Conservation (phyloP, 768 basidiomycete species). For the Kwoniella dejecticola region DNA sequence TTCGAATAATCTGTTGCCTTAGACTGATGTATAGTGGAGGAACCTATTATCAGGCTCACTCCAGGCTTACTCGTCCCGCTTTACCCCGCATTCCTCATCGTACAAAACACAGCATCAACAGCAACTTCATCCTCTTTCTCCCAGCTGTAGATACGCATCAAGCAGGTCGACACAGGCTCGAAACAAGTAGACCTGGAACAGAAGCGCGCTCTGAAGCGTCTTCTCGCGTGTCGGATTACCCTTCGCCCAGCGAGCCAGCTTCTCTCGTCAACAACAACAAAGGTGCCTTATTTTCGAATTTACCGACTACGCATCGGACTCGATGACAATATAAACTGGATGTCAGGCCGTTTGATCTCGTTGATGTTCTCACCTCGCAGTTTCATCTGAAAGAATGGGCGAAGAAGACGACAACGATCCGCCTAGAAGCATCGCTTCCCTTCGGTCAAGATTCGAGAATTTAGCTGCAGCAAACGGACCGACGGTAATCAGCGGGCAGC, state of each 20-base stretch:
- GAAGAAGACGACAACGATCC: conserved; percentile 13
- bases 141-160: no score
- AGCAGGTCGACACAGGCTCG: no score
- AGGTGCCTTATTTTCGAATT: background rate
- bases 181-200: no score
- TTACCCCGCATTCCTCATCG: background rate
- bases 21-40: background rate
- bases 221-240: no score
- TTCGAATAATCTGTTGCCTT: background rate
- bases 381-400: background rate
- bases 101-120: background rate
- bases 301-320: background rate
- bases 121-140: background rate
- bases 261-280: conserved; percentile 11
- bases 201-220: no score
- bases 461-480: conserved; percentile 26
- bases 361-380: no score
- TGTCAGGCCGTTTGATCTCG: no score
- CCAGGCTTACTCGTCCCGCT: background rate
- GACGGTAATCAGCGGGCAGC: background rate
- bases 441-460: conserved; percentile 43
- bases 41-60: conserved; percentile 3
- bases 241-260: no score
- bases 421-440: conserved; percentile 36
- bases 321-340: no score